These are phyloP conservation scores for Articulospora tetracladia DNA, from an alignment of 495 filamentous ascomycete species.

Conservation along the genomic window DNA sequence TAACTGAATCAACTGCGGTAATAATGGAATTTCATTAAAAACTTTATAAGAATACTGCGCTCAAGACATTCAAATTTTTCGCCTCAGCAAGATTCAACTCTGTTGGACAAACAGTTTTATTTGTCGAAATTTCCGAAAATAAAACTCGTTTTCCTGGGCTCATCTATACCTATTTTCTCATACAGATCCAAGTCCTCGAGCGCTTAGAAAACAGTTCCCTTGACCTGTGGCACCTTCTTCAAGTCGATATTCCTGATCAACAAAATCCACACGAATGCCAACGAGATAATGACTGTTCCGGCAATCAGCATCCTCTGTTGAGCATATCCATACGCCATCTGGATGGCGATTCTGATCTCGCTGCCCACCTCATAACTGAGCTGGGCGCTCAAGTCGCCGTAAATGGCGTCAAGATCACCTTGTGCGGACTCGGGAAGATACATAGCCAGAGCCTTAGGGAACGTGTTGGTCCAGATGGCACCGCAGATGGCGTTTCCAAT, in stretches of 20 bases:
- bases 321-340: slow-evolving; percentile 50
- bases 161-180: too few species aligned
- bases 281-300: slow-evolving; percentile 30
- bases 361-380: slow-evolving; percentile 55
- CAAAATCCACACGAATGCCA: slow-evolving; percentile 35
- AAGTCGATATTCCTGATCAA: slow-evolving; percentile 48
- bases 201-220: slow-evolving; percentile 28
- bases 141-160: too few species aligned
- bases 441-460: slow-evolving; percentile 45
- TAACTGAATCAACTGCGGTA: too few species aligned
- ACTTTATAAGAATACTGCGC: too few species aligned
- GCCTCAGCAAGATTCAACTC: too few species aligned
- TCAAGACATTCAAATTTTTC: too few species aligned
- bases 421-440: slow-evolving; percentile 53
- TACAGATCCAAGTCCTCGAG: too few species aligned
- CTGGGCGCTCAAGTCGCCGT: slow-evolving; percentile 55
- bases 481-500: slow-evolving; percentile 59
- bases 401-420: slow-evolving; percentile 35
- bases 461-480: slow-evolving; percentile 64
- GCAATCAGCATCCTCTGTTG: slow-evolving; percentile 28
- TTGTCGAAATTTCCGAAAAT: too few species aligned
- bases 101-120: too few species aligned
- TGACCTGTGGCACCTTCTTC: slow-evolving; percentile 39
- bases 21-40: too few species aligned
- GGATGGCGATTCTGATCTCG: slow-evolving; percentile 54